Conservation (phyloP, 768 basidiomycete genomes). For the Lentinula edodes region DNA sequence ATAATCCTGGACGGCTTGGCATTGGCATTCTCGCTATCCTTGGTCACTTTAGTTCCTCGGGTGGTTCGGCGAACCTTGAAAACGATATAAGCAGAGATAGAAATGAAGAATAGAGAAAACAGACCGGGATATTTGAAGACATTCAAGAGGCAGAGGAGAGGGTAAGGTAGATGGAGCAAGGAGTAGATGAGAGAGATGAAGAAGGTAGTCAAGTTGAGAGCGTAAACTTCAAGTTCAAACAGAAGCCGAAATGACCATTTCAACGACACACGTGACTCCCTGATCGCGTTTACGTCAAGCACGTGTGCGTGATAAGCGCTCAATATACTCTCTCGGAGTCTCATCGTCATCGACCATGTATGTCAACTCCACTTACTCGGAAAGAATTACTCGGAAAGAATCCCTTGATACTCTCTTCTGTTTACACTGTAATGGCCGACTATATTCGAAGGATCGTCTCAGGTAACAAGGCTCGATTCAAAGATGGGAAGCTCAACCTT, state of each 20-base stretch:
- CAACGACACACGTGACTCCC: neutral
- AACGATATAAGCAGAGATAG: neutral
- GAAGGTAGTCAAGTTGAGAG: neutral
- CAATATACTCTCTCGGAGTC: neutral
- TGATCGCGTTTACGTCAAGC: neutral
- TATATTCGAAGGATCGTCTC: conserved; percentile 72
- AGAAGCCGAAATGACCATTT: neutral
- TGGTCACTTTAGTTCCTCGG: neutral
- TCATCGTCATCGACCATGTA: neutral
- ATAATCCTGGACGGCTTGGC: conserved; percentile 11
- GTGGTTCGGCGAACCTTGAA: conserved; percentile 9
- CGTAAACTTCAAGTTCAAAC: neutral
- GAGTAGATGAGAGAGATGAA: neutral
- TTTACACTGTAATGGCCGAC: conserved; percentile 41
- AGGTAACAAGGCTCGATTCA: conserved; percentile 76
- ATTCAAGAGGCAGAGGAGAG: conserved; percentile 15
- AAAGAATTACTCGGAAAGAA: neutral
- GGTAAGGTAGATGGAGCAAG: neutral
- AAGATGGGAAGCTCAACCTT: conserved; percentile 57
- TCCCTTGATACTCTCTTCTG: neutral
- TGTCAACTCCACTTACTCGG: neutral
- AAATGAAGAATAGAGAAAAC: conserved; percentile 13
- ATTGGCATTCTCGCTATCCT: conserved; percentile 10
- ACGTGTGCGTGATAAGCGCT: neutral
- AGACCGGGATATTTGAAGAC: conserved; percentile 44